Percentiles rank a stretch among this genome's conserved stretches.
These are phyloP conservation scores for Dothiorella sarmentorum DNA, from an alignment of 2,329 filamentous ascomycete genomes.

Conservation along the genomic window DNA sequence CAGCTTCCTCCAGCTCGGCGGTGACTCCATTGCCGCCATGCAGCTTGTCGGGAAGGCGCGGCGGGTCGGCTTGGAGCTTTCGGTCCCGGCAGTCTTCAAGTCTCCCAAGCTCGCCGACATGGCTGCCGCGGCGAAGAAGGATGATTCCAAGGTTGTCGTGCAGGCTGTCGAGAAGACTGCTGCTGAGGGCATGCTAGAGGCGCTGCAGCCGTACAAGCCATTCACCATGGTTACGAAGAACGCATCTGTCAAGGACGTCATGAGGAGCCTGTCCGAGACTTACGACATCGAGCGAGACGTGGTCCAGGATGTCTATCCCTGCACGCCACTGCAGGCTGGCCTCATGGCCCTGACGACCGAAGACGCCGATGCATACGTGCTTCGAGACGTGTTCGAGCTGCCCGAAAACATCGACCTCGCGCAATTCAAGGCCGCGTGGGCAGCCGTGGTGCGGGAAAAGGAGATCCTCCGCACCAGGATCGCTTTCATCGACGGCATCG, in stretches of 20 bases:
- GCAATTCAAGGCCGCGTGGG: conserved; percentile 46
- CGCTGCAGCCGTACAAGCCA: too few relatives aligned
- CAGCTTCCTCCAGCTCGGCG: conserved; percentile 40
- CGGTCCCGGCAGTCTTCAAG: conserved; percentile 23
- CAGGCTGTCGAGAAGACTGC: too few relatives aligned
- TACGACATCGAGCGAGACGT: conserved; percentile 9
- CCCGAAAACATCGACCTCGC: conserved; percentile 22
- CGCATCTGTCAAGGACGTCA: conserved; percentile 25
- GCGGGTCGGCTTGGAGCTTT: conserved; percentile 15
- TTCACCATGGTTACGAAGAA: neutral
- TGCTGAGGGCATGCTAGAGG: too few relatives aligned
- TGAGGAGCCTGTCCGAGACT: neutral
- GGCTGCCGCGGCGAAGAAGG: too few relatives aligned
- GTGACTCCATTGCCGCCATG: conserved; percentile 31
- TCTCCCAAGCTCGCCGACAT: conserved; percentile 22
- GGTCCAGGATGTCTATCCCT: conserved; percentile 53
- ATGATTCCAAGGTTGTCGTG: too few relatives aligned
- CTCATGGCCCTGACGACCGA: conserved; percentile 53
- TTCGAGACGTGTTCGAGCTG: conserved; percentile 25
- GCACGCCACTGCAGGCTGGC: conserved; percentile 54
- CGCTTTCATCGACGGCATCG: conserved; percentile 29
- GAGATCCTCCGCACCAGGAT: conserved; percentile 48
- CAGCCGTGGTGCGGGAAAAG: conserved; percentile 40
- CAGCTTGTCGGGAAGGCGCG: neutral
- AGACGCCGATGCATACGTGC: conserved; percentile 51